These are phyloP conservation scores for Inga laurina DNA, from an alignment of 306 rosid genomes.

Conservation along the genomic window DNA sequence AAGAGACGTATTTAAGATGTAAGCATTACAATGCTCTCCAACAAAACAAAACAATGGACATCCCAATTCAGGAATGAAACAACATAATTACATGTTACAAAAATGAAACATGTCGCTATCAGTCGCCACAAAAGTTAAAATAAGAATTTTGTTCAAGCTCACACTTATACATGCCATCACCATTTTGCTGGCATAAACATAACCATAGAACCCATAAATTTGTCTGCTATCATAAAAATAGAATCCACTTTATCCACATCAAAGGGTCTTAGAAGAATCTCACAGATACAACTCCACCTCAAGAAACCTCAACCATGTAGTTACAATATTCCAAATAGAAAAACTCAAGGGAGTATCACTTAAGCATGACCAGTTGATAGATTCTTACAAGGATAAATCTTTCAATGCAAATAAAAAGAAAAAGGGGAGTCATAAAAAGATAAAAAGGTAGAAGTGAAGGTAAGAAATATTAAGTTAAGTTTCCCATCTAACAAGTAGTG, in stretches of 20 bases:
- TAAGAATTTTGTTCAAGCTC: slow-evolving; percentile 4
- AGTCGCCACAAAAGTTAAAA: slow-evolving; percentile 2
- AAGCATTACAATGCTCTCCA: neutral
- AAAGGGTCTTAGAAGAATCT: slow-evolving; percentile 8
- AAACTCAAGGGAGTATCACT: slow-evolving; percentile 14
- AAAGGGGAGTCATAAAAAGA: slow-evolving; percentile 2
- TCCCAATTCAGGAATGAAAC: neutral
- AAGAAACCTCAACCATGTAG: slow-evolving; percentile 13
- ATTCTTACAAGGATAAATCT: slow-evolving; percentile 3
- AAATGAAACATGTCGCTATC: neutral
- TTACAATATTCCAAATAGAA: slow-evolving; percentile 4
- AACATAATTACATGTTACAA: neutral
- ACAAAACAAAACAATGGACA: neutral
- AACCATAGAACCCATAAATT: neutral
- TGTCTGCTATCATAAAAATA: neutral
- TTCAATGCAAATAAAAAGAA: neutral
- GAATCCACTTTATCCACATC: slow-evolving; percentile 18
- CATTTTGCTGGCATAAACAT: neutral
- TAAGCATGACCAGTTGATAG: slow-evolving; percentile 1
- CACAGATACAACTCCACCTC: neutral
- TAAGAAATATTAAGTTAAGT: slow-evolving; percentile 17
- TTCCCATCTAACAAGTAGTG: slow-evolving; percentile 36
- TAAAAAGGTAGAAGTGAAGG: neutral
- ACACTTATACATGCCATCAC: neutral
- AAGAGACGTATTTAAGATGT: neutral